phyloP scores from a whole-genome alignment of 1,139 yeast species.

The Suhomyces choctaworum region DNA sequence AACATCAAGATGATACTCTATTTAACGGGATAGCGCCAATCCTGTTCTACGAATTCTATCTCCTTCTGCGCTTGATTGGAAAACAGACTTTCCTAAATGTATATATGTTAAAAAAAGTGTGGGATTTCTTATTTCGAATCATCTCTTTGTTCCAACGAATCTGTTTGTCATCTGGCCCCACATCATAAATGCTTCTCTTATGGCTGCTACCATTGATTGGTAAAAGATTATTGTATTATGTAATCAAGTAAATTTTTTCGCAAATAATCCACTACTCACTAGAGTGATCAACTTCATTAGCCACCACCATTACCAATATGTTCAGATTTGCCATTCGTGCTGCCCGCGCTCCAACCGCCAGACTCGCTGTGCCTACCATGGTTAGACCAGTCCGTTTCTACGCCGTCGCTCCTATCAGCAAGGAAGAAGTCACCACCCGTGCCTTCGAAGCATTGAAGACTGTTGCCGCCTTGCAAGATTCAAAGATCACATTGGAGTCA shows the following conservation, averaged over 20 bases:
- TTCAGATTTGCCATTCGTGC: slow-evolving; percentile 38
- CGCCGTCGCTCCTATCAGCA: slow-evolving; percentile 49
- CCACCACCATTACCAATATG: slow-evolving; percentile 16
- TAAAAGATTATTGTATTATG: not conserved
- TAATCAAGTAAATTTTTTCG: slow-evolving; percentile 8
- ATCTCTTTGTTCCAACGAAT: too few relatives aligned
- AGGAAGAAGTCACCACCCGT: slow-evolving; percentile 48
- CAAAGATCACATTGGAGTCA: slow-evolving; percentile 44
- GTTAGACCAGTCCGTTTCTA: slow-evolving; percentile 45
- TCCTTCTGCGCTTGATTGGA: too few relatives aligned
- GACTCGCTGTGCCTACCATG: slow-evolving; percentile 25
- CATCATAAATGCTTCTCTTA: too few relatives aligned
- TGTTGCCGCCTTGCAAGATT: slow-evolving; percentile 52
- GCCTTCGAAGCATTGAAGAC: slow-evolving; percentile 54
- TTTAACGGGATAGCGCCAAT: too few relatives aligned
- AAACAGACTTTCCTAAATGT: too few relatives aligned
- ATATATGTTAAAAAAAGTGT: too few relatives aligned
- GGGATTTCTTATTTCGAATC: too few relatives aligned
- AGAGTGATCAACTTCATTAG: slow-evolving; percentile 1
- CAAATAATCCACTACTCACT: not conserved
- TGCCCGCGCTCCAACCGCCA: slow-evolving; percentile 35
- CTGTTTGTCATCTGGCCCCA: too few relatives aligned
- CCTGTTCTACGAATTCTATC: too few relatives aligned
- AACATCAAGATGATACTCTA: too few relatives aligned
- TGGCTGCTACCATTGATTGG: too few relatives aligned